These are phyloP conservation scores for Echria macrotheca DNA, from an alignment of 495 filamentous ascomycete species.

Conservation along the genomic window DNA sequence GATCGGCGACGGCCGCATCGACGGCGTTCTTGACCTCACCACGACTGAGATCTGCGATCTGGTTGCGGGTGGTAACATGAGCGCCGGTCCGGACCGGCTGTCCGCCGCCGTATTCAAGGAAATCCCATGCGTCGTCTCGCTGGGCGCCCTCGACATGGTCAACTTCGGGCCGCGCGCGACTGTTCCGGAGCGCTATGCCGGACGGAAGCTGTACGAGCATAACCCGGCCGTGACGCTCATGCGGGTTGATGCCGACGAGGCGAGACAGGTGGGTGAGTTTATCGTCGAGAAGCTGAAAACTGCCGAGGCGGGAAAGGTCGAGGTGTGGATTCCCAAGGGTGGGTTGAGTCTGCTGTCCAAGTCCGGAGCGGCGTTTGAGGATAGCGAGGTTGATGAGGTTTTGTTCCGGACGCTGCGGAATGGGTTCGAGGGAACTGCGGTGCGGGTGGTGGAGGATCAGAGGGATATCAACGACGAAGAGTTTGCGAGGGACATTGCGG, in stretches of 20 bases:
- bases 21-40: constrained; percentile 63
- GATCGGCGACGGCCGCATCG: constrained; percentile 45
- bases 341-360: constrained; percentile 38
- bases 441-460: constrained; percentile 32
- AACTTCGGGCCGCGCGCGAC: constrained; percentile 56
- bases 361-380: constrained; percentile 30
- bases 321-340: constrained; percentile 53
- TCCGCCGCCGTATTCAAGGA: constrained; percentile 46
- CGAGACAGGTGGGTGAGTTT: constrained; percentile 42
- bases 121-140: constrained; percentile 56
- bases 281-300: constrained; percentile 48
- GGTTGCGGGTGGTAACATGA: constrained; percentile 55
- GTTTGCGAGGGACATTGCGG: constrained; percentile 40
- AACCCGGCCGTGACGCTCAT: constrained; percentile 62
- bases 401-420: constrained; percentile 41
- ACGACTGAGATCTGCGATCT: constrained; percentile 63
- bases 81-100: constrained; percentile 50
- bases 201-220: constrained; percentile 53
- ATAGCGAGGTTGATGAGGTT: constrained; percentile 29
- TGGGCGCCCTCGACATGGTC: constrained; percentile 64
- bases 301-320: constrained; percentile 32
- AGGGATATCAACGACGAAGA: constrained; percentile 35
- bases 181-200: constrained; percentile 44
- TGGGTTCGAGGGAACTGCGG: constrained; percentile 27
- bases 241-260: constrained; percentile 53